These are phyloP conservation scores for Adansonia digitata DNA, from an alignment of 345 rosid species.

Conservation along the genomic window DNA sequence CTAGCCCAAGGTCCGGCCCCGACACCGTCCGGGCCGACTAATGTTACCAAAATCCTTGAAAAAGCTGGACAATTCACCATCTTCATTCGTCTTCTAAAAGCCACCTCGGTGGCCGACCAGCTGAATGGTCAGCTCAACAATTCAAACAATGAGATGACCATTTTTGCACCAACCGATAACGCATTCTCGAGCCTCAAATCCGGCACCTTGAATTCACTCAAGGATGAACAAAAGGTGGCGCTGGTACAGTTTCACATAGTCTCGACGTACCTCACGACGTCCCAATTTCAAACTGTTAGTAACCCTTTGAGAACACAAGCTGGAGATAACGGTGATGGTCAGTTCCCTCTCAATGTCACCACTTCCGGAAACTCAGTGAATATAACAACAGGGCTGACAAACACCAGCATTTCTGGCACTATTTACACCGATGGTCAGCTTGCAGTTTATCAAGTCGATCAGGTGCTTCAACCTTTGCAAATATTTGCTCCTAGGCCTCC, in stretches of 20 bases:
- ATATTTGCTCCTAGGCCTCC: conserved; percentile 35
- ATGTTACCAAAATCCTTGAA: conserved; percentile 53
- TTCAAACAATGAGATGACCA: conserved; percentile 37
- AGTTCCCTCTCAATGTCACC: conserved; percentile 38
- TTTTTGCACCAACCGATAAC: conserved; percentile 43
- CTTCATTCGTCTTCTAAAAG: conserved; percentile 44
- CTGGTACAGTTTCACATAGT: too few relatives aligned
- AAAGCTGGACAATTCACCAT: conserved; percentile 47
- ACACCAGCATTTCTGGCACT: conserved; percentile 38
- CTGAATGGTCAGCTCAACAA: conserved; percentile 37
- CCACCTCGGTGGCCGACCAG: conserved; percentile 39
- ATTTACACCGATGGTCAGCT: conserved; percentile 45
- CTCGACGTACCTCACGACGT: conserved; percentile 34
- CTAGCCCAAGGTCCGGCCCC: conserved; percentile 28
- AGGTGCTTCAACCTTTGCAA: conserved; percentile 36
- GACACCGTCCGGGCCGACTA: conserved; percentile 36
- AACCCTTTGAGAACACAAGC: conserved; percentile 46
- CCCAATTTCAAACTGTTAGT: conserved; percentile 37
- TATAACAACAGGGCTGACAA: conserved; percentile 36
- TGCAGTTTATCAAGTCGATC: conserved; percentile 37
- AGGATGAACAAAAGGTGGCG: conserved; percentile 33
- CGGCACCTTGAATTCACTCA: conserved; percentile 34
- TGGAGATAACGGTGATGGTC: conserved; percentile 31
- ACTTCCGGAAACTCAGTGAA: conserved; percentile 36
- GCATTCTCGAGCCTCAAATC: conserved; percentile 35